Conservation (phyloP, 257 asterid genomes). For the Thymus quinquecostatus region DNA sequence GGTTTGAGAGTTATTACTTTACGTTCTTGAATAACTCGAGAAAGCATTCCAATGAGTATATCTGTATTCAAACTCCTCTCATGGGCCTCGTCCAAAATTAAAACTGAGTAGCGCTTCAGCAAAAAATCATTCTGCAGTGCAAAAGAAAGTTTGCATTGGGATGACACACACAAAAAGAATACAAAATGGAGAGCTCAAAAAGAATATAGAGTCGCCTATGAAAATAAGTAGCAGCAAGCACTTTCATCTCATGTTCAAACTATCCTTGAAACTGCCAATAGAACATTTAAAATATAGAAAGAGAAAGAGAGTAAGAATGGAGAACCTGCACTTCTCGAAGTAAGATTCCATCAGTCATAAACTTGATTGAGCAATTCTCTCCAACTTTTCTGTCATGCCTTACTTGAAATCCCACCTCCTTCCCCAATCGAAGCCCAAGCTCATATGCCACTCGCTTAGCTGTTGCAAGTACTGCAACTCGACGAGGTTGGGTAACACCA, state of each 20-base stretch:
- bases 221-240: background rate
- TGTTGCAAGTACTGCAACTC: constrained; percentile 97
- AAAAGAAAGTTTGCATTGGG: background rate
- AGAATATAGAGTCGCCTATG: background rate
- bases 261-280: constrained; percentile 2
- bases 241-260: background rate
- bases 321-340: constrained; percentile 97
- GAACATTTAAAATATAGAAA: background rate
- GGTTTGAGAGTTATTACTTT: constrained; percentile 51
- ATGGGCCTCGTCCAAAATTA: constrained; percentile 97
- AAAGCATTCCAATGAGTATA: constrained; percentile 98
- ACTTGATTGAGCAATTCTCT: constrained; percentile 81
- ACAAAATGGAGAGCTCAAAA: background rate
- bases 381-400: constrained; percentile 93
- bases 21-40: constrained; percentile 83
- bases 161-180: background rate
- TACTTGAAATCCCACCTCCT: constrained; percentile 96
- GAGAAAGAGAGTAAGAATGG: constrained; percentile 27
- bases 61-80: constrained; percentile 98
- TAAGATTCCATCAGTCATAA: constrained; percentile 97
- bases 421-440: constrained; percentile 83
- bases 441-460: constrained; percentile 96
- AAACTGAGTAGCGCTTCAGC: constrained; percentile 77
- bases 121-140: constrained; percentile 73
- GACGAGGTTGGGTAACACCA: constrained; percentile 98